Conservation (phyloP, 192 early-diverging fungal genomes). For the Mortierella alpina region DNA sequence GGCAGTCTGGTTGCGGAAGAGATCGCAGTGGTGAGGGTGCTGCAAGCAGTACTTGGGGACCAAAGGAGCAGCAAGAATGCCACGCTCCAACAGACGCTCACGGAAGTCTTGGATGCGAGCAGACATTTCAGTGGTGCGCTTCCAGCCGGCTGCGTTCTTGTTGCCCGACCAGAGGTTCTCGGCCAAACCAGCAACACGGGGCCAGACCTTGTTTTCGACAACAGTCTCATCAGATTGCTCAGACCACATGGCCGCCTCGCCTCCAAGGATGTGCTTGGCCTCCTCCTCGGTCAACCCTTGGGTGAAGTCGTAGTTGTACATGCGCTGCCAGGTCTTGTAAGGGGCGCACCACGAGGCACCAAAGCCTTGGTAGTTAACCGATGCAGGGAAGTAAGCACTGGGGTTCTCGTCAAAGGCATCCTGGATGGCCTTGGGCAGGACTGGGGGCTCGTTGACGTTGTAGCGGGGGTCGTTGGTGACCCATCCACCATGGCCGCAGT, state of each 20-base stretch:
- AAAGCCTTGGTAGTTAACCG: constrained; percentile 55
- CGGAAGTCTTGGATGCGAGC: constrained; percentile 74
- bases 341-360: constrained; percentile 81
- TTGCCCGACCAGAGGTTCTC: constrained; percentile 79
- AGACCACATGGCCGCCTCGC: constrained; percentile 77
- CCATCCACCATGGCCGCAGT: constrained; percentile 82
- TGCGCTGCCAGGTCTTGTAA: constrained; percentile 79
- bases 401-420: constrained; percentile 45
- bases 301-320: constrained; percentile 75
- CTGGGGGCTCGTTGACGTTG: constrained; percentile 43
- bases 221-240: constrained; percentile 70
- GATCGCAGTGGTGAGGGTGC: constrained; percentile 50
- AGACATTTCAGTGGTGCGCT: constrained; percentile 44
- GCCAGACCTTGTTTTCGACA: constrained; percentile 75
- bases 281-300: constrained; percentile 63
- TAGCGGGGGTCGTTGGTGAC: constrained; percentile 70
- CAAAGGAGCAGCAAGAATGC: constrained; percentile 72
- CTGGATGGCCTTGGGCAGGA: constrained; percentile 43
- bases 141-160: constrained; percentile 53
- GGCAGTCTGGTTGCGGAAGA: constrained; percentile 44
- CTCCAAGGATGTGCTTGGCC: constrained; percentile 73
- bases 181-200: constrained; percentile 72
- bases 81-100: constrained; percentile 73
- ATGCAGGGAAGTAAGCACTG: constrained; percentile 16
- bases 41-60: constrained; percentile 59